Evolutionary conservation across 768 basidiomycete species (phyloP), one percentile per base, ranked within the genome.

Genomic region (Hygrocybe punicea): DNA sequence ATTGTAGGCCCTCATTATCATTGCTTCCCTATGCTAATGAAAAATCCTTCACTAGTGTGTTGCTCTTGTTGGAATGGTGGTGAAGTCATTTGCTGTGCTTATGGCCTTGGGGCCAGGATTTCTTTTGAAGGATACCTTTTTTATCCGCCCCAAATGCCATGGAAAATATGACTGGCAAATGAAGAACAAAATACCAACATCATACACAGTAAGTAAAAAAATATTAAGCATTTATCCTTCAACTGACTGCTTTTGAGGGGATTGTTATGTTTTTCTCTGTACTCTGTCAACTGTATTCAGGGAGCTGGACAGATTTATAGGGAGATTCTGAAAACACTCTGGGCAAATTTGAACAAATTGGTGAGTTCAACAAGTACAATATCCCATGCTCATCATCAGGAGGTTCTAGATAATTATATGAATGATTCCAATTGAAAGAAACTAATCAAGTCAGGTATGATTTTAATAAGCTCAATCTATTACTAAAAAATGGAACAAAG

Each of bases 401-500:
- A 73, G 21, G 66, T 66, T 0, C 56, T 80, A 1, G 74, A 81
- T 46, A 73, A 77, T 14, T 65, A 71, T 10, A 72, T 71, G 40
- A 59, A 60, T 7, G 70, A 73, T 45, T 68, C 62, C 51, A 77
- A 81, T 54, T 72, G 71, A 69, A 56, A 57, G 55, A 74, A 73
- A 44, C 52, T 67, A 6, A 59, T 58, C 4, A 48, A 40, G 3
- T 29, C 29, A 29, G 29, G 29, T 29, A 25, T 74, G 24, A 64
- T 70, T 68, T 17, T n/a, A 23, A 40, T 48, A 63, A 57, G 64
- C n/a, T 17, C 58, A 16, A 51, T 52, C n/a, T 60, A 65, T 47
- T 48, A 60, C 8, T 55, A 64, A 50, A 11, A 14, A 17, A 49
- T 49, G 4, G 11, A 25, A 16, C 23, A 21, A 17, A 17, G 29